A percentile compares a stretch with the other conserved stretches of the same genome.
These are phyloP conservation scores for Naganishia vaughanmartiniae DNA, from an alignment of 768 basidiomycete species.

Conservation along the genomic window DNA sequence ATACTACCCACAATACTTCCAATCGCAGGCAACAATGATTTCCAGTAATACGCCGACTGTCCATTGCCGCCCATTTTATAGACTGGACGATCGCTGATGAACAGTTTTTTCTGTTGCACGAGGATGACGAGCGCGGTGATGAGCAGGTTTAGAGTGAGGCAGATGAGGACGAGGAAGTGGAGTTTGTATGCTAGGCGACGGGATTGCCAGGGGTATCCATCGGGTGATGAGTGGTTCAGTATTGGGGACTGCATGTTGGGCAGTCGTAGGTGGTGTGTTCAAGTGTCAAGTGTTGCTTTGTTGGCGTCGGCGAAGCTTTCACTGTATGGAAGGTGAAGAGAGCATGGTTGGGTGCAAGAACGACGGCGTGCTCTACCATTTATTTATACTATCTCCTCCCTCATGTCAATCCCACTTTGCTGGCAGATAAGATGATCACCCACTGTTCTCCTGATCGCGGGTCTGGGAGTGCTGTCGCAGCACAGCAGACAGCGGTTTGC, in stretches of 20 bases:
- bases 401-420: not conserved
- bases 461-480: too few species aligned
- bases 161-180: conserved; percentile 9
- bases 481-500: not conserved
- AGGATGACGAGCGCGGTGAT: conserved; percentile 14
- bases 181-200: conserved; percentile 3
- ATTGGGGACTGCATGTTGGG: conserved; percentile 14
- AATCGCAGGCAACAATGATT: conserved; percentile 15
- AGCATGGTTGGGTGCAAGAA: not conserved
- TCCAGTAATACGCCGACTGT: conserved; percentile 6
- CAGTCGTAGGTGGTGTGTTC: not conserved
- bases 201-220: conserved; percentile 18
- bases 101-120: conserved; percentile 16
- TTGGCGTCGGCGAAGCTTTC: not conserved
- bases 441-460: too few species aligned
- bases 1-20: conserved; percentile 17
- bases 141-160: conserved; percentile 12
- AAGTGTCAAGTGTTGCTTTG: not conserved
- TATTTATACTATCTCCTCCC: too few species aligned
- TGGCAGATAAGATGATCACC: too few species aligned
- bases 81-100: conserved; percentile 6
- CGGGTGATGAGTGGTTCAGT: conserved; percentile 12
- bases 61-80: conserved; percentile 2
- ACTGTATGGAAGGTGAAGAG: not conserved
- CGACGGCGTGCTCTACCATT: not conserved